Evolutionary conservation across 257 asterid genomes (phyloP), one percentile per base, ranked within the genome.

Genomic region (Pogostemon cablin): DNA sequence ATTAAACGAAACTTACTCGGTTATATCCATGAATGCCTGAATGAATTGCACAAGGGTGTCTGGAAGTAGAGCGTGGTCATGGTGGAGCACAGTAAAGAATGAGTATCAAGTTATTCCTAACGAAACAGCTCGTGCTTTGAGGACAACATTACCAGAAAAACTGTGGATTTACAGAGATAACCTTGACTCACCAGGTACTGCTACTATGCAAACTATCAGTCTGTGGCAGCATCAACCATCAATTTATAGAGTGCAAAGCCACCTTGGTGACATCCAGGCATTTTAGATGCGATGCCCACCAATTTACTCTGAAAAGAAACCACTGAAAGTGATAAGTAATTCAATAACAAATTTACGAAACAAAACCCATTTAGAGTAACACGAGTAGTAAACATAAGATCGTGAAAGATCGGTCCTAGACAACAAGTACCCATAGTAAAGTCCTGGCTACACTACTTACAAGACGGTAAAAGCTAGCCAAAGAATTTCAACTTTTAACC

Each of bases 201-300:
- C 41, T 58, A 4, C 55, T n/a, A 49, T 12, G 43, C 66, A 76
- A 53, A 47, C 64, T 49, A 57, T 32, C 70, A 48, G 54, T 66
- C 68, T 25, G 58, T 83, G 58, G 68, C 88, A 61, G 71, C 88
- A 46, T 79, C 84, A 46, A 76, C 50, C 96, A 88, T 87, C 86
- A 90, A 71, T 80, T 88, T 79, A 58, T 86, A 90, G 77, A 93
- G 93, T 39, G 93, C 93, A 66, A 84, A 80, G 67, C 96, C 98
- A 81, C 98, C 98, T 78, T 80, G 88, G 78, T 90, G 98, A 64
- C 98, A 93, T 68, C 98, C 98, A 35, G 97, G 98, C 98, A 93
- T 93, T 79, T 84, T 84, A 10, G 79, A 68, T 43, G 81, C 47
- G 85, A 78, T 63, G 10, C 57, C 74, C 65, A 74, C 88, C 79